Evolutionary conservation across 2,329 filamentous ascomycete genomes (phyloP), one percentile per base, ranked within the genome.

Genomic region (Fusarium nanum): DNA sequence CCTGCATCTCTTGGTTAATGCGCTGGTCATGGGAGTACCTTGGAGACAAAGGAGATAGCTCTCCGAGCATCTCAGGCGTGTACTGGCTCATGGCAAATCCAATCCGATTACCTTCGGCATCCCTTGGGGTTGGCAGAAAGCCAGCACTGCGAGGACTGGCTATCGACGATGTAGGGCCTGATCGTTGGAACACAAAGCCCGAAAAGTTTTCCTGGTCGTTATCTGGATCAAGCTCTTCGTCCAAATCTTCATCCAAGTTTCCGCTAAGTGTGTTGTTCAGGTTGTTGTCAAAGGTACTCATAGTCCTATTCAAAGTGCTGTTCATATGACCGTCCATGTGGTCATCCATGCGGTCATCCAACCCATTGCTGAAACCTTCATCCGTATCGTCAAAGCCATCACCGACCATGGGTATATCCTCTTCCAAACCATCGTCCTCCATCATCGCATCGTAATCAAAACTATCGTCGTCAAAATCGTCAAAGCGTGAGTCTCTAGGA

Each of bases 381-480:
- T 69, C 69, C 44, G 76, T 70, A 14, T 76, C 76, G n/a, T 78
- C 76, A 23, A 76, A 73, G 13, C 76, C 75, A 22, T 78, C 75
- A 14, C 79, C 74, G 16, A 72, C 70, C 63, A 76, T 75, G 46
- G 65, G 73, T 54, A 73, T 73, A 20, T 78, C 78, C 76, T 92
- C 91, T 68, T 92, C 90, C 5, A 89, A 80, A 0, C 86, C 89
- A 69, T 88, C 89, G 53, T 90, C 88, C 28, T 90, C 87, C 81
- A 89, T 87, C 83, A 89, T 88, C 14, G 85, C 86, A 58, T 90
- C 87, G 70, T 89, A 89, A 75, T 89, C 87, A 69, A 88, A 87
- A 9, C 75, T 78, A 69, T 89, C 87, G 30, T 88, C 88, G 68
- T 90, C 87, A 72, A 88, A 88, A 54, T 90, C 88, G 68, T 90